Base-by-base conservation (phyloP, 805 yeast species). In the Wickerhamiella lipophila region DNA sequence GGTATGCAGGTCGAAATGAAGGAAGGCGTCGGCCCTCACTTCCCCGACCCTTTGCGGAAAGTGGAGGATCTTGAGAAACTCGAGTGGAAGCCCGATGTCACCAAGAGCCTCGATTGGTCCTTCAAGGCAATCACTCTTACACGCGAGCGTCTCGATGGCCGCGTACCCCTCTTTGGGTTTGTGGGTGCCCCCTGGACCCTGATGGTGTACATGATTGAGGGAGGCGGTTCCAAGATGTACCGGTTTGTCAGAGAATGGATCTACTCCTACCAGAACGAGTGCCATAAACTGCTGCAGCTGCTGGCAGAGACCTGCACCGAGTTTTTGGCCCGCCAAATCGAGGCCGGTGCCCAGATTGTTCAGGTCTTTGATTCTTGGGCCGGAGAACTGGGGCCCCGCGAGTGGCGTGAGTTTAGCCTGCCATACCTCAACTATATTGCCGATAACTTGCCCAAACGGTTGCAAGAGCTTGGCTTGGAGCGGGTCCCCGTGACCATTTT, bases 301-400 rank as follows among this genome's bases (percentile, higher is more conserved):
- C 78, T 81, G 54, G 82, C 96, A 21, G 89, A 85, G 53, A 86
- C 83, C 25, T 92, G 96, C 49, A 71, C 89, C 34, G 97, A 89
- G 64, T 92, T 89, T 61, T 73, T 92, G 60, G 94, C 95, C 2
- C 83, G 81, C 59, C 98, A 92, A 67, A 95, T 92, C 41, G 78
- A 79, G 56, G 98, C 98, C 1, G 98, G 98, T 57, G 97, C 97
- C 30, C 98, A 92, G 69, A 87, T 92, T 80, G 73, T 92, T 52
- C 98, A 92, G 67, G 87, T 92, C 30, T 92, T 92, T 62, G 98
- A 92, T 63, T 83, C 95, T 32, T 88, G 96, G 95, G 98, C 95
- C 50, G 95, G 97, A 46, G 97, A 92, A 67, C 73, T 92, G 50
- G 92, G 95, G 1, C 94, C 96, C 11, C 69, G 69, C 47, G 98